Percentiles rank a stretch among this genome's conserved stretches.
Conservation (phyloP, 2,329 filamentous ascomycete species). For the Penicillium rolfsii region DNA sequence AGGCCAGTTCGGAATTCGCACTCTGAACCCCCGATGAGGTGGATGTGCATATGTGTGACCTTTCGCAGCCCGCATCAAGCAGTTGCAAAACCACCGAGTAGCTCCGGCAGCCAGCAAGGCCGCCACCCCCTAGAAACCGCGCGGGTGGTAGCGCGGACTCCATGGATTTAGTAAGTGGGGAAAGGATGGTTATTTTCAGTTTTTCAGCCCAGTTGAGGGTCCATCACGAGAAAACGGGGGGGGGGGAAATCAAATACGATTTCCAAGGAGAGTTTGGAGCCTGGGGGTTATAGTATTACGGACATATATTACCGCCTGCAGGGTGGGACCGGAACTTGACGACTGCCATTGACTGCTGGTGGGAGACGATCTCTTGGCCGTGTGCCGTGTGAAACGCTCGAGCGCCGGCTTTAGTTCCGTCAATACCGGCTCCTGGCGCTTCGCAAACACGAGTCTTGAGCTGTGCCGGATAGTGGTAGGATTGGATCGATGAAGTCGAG, state of each 20-base stretch:
- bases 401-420: slow-evolving; percentile 4
- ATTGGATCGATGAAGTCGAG: neutral
- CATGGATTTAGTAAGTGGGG: slow-evolving; percentile 17
- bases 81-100: neutral
- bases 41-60: slow-evolving; percentile 1
- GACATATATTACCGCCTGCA: neutral
- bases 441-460: neutral
- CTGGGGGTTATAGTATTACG: neutral
- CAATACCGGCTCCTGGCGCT: slow-evolving; percentile 6
- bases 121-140: slow-evolving; percentile 42
- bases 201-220: slow-evolving; percentile 14
- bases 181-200: slow-evolving; percentile 5
- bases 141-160: slow-evolving; percentile 31
- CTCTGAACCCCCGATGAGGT: slow-evolving; percentile 16
- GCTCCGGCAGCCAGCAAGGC: slow-evolving; percentile 8
- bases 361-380: neutral
- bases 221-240: neutral
- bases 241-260: neutral
- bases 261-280: neutral
- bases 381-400: slow-evolving; percentile 4
- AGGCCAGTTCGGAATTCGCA: slow-evolving; percentile 12
- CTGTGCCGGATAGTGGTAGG: neutral
- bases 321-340: neutral
- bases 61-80: slow-evolving; percentile 1
- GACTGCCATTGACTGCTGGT: neutral